Evolutionary conservation across 768 basidiomycete species (phyloP).

Genomic region (Cystobasidium ongulense): DNA sequence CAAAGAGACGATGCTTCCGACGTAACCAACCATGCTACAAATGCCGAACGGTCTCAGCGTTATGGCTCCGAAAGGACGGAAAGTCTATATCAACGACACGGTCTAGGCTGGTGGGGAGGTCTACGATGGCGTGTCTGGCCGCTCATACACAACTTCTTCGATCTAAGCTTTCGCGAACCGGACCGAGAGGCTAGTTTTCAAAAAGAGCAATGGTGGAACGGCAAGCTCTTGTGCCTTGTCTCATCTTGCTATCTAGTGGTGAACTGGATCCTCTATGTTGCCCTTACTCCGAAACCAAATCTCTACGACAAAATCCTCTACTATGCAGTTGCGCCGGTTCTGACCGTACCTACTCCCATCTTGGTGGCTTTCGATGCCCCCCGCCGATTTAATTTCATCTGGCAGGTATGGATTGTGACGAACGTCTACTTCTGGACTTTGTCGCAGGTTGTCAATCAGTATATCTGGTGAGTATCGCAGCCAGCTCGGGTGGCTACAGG

Average conservation of each 20-base stretch:
- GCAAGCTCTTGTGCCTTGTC: neutral
- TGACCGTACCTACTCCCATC: neutral
- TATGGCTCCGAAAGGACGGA: neutral
- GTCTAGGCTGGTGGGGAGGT: neutral
- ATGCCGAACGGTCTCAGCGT: neutral
- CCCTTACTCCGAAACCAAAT: neutral
- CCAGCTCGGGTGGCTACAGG: no score
- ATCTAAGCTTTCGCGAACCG: neutral
- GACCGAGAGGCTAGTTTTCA: neutral
- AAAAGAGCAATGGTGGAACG: constrained; percentile 5
- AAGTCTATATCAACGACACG: neutral
- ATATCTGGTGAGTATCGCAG: neutral
- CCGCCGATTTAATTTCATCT: neutral
- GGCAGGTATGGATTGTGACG: neutral
- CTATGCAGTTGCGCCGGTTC: neutral
- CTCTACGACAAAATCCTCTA: constrained; percentile 2
- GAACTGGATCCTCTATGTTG: neutral
- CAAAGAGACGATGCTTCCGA: neutral
- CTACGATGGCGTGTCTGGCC: neutral
- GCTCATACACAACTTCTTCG: constrained; percentile 3
- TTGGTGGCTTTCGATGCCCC: neutral
- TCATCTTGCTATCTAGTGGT: constrained; percentile 1
- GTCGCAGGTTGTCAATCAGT: neutral
- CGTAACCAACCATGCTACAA: neutral
- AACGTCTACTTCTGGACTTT: neutral